Evolutionary conservation across 371 early-diverging fungal species (phyloP).

Genomic region (Polyrhizophydium stewartii): DNA sequence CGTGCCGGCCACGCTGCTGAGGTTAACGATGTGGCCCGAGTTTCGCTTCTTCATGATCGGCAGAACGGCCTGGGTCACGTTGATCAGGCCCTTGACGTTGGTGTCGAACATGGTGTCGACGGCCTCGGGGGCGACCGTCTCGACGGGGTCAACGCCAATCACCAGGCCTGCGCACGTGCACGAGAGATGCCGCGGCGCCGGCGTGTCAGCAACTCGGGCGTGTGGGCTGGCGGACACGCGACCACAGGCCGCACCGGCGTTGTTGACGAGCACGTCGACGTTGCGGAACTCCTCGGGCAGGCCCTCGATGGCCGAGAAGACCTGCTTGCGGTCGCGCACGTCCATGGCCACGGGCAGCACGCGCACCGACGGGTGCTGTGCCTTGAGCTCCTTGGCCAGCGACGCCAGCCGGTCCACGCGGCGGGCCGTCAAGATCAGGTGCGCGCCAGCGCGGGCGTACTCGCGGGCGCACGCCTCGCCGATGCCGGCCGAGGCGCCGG

Average conservation of each 20-base stretch:
- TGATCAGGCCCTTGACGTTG: constrained; percentile 73
- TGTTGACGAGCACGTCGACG: constrained; percentile 79
- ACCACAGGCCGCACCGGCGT: constrained; percentile 32
- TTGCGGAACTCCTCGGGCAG: constrained; percentile 54
- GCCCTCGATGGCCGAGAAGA: constrained; percentile 49
- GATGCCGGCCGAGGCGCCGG: constrained; percentile 93
- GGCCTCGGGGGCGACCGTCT: constrained; percentile 53
- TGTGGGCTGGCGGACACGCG: too few relatives aligned
- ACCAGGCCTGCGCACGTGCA: constrained; percentile 63
- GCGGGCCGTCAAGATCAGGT: constrained; percentile 78
- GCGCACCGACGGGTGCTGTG: constrained; percentile 49
- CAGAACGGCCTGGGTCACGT: constrained; percentile 78
- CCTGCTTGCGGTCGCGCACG: constrained; percentile 57
- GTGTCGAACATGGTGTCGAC: constrained; percentile 84
- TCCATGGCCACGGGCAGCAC: constrained; percentile 69
- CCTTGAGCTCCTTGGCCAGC: constrained; percentile 38
- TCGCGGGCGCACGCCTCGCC: constrained; percentile 81
- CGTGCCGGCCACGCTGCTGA: constrained; percentile 79
- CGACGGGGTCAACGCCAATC: constrained; percentile 74
- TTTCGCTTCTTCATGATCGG: constrained; percentile 73
- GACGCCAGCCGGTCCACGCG: constrained; percentile 63
- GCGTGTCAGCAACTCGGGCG: too few relatives aligned
- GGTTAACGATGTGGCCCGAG: constrained; percentile 81
- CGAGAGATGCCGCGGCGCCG: too few relatives aligned
- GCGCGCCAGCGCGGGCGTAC: constrained; percentile 78